phyloP scores from a whole-genome alignment of 805 yeast species.

The Isabelozyma gotoi region DNA sequence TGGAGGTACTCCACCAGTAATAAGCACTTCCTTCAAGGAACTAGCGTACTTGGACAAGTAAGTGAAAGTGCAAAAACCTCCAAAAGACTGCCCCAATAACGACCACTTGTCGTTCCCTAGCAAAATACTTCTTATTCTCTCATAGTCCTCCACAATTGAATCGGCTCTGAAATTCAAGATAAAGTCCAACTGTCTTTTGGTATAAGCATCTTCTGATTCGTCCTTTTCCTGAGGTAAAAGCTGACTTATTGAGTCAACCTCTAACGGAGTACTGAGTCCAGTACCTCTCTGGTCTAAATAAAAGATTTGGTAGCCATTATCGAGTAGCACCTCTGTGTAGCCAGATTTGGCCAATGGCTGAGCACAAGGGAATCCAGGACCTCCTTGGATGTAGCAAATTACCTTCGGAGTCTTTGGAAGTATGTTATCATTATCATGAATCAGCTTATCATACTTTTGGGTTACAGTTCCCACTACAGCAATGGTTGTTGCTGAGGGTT shows the following conservation, averaged over 20 bases:
- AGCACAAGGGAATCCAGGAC: constrained; percentile 51
- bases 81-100: constrained; percentile 54
- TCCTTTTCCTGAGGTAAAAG: constrained; percentile 10
- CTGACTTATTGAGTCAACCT: constrained; percentile 23
- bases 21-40: constrained; percentile 41
- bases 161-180: constrained; percentile 52
- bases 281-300: constrained; percentile 64
- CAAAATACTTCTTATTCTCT: constrained; percentile 40
- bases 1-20: constrained; percentile 64
- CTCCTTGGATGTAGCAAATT: constrained; percentile 50
- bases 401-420: constrained; percentile 34
- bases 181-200: constrained; percentile 33
- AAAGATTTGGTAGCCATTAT: constrained; percentile 43
- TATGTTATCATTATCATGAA: constrained; percentile 11
- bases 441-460: constrained; percentile 23
- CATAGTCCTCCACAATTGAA: constrained; percentile 51
- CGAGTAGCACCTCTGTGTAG: constrained; percentile 35
- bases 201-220: constrained; percentile 13
- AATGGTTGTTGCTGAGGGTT: constrained; percentile 5
- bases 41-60: constrained; percentile 47
- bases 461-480: constrained; percentile 32
- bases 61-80: constrained; percentile 53
- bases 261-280: constrained; percentile 51
- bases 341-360: constrained; percentile 38
- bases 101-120: constrained; percentile 46